Conservation (phyloP, 176 grass and related monocot genomes). For the Oryza australiensis region DNA sequence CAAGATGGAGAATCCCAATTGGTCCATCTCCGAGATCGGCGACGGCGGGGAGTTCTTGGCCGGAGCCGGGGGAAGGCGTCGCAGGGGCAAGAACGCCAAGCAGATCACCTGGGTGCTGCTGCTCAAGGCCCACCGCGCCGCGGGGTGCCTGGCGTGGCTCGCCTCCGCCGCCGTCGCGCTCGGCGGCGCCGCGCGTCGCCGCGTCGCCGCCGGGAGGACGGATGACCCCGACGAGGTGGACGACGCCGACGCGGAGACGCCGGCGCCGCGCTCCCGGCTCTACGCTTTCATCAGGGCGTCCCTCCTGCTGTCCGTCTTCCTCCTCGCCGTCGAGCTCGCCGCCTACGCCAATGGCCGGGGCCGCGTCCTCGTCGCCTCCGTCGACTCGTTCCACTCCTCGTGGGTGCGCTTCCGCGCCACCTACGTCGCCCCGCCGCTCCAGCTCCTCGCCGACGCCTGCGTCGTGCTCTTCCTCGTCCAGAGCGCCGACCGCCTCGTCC, state of each 20-base stretch:
- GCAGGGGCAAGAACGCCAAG: slow-evolving; percentile 66
- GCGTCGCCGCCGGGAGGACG: slow-evolving; percentile 46
- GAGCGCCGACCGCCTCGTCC: slow-evolving; percentile 74
- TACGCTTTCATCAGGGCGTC: slow-evolving; percentile 60
- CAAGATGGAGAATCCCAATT: slow-evolving; percentile 88
- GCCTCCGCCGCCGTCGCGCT: slow-evolving; percentile 58
- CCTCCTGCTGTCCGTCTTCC: slow-evolving; percentile 54
- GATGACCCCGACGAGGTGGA: slow-evolving; percentile 56
- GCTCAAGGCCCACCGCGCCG: slow-evolving; percentile 84
- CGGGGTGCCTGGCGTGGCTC: slow-evolving; percentile 67
- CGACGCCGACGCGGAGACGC: background rate
- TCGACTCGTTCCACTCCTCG: slow-evolving; percentile 47
- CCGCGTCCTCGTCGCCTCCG: background rate
- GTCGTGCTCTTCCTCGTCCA: slow-evolving; percentile 87
- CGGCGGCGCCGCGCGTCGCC: slow-evolving; percentile 51
- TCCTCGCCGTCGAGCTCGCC: slow-evolving; percentile 64
- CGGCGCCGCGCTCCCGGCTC: slow-evolving; percentile 46
- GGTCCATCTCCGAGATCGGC: slow-evolving; percentile 77
- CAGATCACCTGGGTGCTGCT: slow-evolving; percentile 96
- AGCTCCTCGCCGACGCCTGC: slow-evolving; percentile 75
- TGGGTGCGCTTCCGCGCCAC: slow-evolving; percentile 63
- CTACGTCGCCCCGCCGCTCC: slow-evolving; percentile 77
- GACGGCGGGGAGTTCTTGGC: slow-evolving; percentile 34
- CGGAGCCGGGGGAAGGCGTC: background rate
- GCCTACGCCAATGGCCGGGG: slow-evolving; percentile 42